Base-by-base conservation (phyloP, 2,329 filamentous ascomycete genomes). In the Sarocladium brachiariae region DNA sequence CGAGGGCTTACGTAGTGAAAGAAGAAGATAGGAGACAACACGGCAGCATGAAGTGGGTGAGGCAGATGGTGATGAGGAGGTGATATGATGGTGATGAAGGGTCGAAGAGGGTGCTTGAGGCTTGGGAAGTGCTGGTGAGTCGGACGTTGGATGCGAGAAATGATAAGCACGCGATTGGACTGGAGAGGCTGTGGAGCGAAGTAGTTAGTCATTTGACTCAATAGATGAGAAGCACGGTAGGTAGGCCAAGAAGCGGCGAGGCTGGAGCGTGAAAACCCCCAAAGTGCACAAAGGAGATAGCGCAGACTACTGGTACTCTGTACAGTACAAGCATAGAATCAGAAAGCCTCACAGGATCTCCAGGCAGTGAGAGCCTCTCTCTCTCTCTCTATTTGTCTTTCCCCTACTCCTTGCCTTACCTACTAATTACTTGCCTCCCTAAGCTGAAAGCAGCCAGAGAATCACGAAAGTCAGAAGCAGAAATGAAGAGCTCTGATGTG, bases 401-500 rank as follows among this genome's bases (percentile, higher is more conserved):
- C n/a, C n/a, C n/a, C 27, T 30, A 7, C 27, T 30, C 27, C 27
- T 30, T n/a, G n/a, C n/a, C n/a, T n/a, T n/a, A n/a, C n/a, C n/a
- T n/a, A n/a, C n/a, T n/a, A n/a, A n/a, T n/a, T n/a, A n/a, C n/a
- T n/a, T n/a, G n/a, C 27, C 27, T 13, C 13, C 27, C 33, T 18
- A n/a, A 14, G 33, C 33, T 18, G 33, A 35, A 35, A 35, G 16
- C 21, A 14, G 39, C 10, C 10, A n/a, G 13, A 14, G n/a, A 24
- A 4, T 16, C 21, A 27, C 3, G 13, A 14, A n/a, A 24, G 3
- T 16, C 21, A 27, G 19, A 37, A 18, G 46, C 46, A 49, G 33
- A 37, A 11, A 19, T 8, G 24, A 37, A 49, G 30, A 49, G 46
- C 30, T 49, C 33, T 35, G 46, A 49, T 35, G 46, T 37, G 46